Conservation (phyloP, 345 rosid genomes). For the Lepidium africanum region DNA sequence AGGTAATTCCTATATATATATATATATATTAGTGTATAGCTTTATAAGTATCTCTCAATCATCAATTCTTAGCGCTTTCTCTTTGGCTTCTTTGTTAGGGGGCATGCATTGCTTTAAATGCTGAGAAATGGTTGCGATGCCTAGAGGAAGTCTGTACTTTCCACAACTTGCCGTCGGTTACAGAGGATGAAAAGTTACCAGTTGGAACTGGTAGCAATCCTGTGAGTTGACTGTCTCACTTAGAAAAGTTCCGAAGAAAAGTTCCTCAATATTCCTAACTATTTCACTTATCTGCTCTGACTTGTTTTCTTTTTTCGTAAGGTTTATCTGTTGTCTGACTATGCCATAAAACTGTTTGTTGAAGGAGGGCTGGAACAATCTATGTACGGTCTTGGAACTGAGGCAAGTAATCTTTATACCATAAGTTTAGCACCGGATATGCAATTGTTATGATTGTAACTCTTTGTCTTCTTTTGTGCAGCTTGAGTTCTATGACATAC, state of each 20-base stretch:
- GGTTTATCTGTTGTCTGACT: constrained; percentile 76
- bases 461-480: constrained; percentile 32
- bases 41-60: background rate
- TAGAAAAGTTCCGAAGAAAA: background rate
- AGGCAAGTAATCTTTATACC: constrained; percentile 38
- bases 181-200: constrained; percentile 76
- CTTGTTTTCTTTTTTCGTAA: constrained; percentile 27
- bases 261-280: background rate
- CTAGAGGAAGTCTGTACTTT: constrained; percentile 56
- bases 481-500: constrained; percentile 75
- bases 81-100: constrained; percentile 43
- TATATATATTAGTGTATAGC: background rate
- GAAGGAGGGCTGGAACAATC: constrained; percentile 84
- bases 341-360: constrained; percentile 67
- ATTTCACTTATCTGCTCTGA: constrained; percentile 7
- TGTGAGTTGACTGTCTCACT: constrained; percentile 39
- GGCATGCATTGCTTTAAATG: constrained; percentile 80
- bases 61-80: background rate
- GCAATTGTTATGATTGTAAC: constrained; percentile 18
- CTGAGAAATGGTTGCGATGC: constrained; percentile 83
- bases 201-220: constrained; percentile 97
- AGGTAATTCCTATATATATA: constrained; percentile 45
- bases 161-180: constrained; percentile 55
- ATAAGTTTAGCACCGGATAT: background rate
- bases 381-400: constrained; percentile 76